Evolutionary conservation across 208 protist species (phyloP).

Genomic region (Entamoeba dispar): DNA sequence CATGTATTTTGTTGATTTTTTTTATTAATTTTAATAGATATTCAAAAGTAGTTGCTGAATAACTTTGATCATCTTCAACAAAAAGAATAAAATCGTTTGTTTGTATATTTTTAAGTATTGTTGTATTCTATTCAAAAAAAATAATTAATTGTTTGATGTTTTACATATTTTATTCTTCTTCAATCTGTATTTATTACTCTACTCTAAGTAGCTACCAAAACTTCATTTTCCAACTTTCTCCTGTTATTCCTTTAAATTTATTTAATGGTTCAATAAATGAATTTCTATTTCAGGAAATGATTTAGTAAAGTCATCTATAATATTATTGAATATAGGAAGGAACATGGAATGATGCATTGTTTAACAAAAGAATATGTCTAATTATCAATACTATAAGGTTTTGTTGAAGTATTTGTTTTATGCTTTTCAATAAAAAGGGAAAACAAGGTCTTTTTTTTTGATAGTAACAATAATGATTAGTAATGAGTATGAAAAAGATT

Average conservation of each 20-base stretch:
- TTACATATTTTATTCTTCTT: background rate
- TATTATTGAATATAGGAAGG: background rate
- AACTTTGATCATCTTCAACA: background rate
- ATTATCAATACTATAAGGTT: background rate
- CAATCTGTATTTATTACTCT: background rate
- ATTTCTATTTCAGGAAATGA: background rate
- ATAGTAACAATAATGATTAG: background rate
- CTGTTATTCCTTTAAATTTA: background rate
- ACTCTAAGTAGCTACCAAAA: background rate
- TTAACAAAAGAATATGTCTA: background rate
- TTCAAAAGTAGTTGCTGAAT: background rate
- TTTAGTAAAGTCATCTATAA: background rate
- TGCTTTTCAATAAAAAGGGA: background rate
- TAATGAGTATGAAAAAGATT: background rate
- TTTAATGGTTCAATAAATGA: background rate
- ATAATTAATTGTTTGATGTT: background rate
- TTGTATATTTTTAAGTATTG: background rate
- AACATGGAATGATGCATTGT: background rate
- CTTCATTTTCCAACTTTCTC: background rate
- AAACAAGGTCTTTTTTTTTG: background rate
- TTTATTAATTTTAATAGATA: background rate
- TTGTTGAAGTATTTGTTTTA: background rate
- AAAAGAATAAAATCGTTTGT: background rate
- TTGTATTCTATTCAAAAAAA: background rate
- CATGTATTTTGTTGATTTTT: background rate